Conservation (phyloP, 192 early-diverging fungal genomes). For the Dissophora globulifera region DNA sequence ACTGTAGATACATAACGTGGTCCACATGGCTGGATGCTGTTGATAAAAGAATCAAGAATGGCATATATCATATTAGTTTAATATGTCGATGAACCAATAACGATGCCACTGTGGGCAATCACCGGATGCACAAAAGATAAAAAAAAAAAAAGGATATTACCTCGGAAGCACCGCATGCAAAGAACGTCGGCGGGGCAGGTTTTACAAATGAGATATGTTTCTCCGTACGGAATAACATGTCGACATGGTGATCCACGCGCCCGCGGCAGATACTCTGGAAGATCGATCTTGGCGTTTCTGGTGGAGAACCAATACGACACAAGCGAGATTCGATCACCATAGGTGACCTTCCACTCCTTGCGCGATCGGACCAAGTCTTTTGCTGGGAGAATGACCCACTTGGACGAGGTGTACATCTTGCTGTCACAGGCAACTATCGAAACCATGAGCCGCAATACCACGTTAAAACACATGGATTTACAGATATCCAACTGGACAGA, state of each 20-base stretch:
- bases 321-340: slow-evolving; percentile 42
- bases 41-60: not conserved
- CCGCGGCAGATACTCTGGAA: slow-evolving; percentile 36
- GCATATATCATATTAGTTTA: too few relatives aligned
- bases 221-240: slow-evolving; percentile 45
- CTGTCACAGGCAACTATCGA: slow-evolving; percentile 39
- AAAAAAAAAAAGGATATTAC: slow-evolving; percentile 4
- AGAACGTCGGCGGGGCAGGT: slow-evolving; percentile 32
- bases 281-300: slow-evolving; percentile 26
- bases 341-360: slow-evolving; percentile 34
- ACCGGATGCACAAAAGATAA: too few relatives aligned
- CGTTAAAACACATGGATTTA: too few relatives aligned
- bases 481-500: too few relatives aligned
- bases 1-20: slow-evolving; percentile 44
- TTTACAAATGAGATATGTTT: slow-evolving; percentile 44
- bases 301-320: slow-evolving; percentile 47
- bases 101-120: too few relatives aligned
- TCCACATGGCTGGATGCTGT: slow-evolving; percentile 39
- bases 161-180: slow-evolving; percentile 47
- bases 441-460: too few relatives aligned
- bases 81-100: too few relatives aligned
- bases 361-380: slow-evolving; percentile 12
- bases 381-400: slow-evolving; percentile 48
- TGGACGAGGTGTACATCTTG: slow-evolving; percentile 44
- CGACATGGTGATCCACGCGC: slow-evolving; percentile 31